A percentile compares a stretch with the other conserved stretches of the same genome.
Conservation (phyloP, 257 asterid species). For the Primulina huaijiensis region DNA sequence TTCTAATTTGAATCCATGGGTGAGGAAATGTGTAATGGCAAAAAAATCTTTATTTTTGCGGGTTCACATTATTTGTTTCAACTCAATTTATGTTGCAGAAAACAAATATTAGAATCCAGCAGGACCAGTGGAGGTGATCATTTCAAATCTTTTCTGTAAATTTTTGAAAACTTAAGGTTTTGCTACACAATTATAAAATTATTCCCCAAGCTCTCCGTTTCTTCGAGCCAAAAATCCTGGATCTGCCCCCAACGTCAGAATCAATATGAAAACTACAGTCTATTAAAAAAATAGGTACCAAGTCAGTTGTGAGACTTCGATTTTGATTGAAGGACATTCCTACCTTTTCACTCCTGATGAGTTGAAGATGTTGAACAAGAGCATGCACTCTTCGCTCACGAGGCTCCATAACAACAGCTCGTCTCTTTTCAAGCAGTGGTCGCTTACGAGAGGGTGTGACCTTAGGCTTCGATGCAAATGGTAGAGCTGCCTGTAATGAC, state of each 20-base stretch:
- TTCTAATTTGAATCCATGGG: too few species aligned
- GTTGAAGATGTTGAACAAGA: slow-evolving; percentile 68
- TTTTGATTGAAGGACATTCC: not conserved
- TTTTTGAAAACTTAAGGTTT: not conserved
- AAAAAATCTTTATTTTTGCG: not conserved
- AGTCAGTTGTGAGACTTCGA: not conserved
- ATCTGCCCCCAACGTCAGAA: not conserved
- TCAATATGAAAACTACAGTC: slow-evolving; percentile 1
- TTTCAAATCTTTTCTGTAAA: not conserved
- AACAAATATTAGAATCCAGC: not conserved
- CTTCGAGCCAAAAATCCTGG: not conserved
- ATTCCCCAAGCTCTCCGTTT: not conserved
- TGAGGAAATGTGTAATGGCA: not conserved
- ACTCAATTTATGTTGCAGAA: not conserved
- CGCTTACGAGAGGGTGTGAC: slow-evolving; percentile 45
- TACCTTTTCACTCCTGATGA: slow-evolving; percentile 68
- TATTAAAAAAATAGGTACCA: not conserved
- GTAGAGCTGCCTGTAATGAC: slow-evolving; percentile 64
- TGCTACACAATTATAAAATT: not conserved
- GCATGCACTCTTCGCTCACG: slow-evolving; percentile 59
- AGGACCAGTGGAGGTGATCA: not conserved
- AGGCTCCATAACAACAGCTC: slow-evolving; percentile 91
- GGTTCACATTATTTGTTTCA: not conserved
- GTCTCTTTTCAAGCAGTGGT: slow-evolving; percentile 43
- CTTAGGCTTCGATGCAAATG: slow-evolving; percentile 82